Conservation (phyloP, 441 rosid species). For the Erodium trifolium region DNA sequence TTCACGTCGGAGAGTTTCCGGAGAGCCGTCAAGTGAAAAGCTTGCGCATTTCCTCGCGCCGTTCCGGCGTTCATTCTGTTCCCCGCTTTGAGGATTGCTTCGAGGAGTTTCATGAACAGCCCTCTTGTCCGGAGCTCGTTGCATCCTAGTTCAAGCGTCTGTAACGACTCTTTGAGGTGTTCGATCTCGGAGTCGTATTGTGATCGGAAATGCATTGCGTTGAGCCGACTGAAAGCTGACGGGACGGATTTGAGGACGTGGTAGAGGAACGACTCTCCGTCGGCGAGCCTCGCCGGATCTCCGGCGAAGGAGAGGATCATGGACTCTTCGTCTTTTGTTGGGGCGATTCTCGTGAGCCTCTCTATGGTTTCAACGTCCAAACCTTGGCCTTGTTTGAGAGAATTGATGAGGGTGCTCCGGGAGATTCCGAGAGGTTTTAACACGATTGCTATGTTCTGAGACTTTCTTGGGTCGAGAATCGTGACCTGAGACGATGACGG, state of each 20-base stretch:
- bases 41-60: constrained; percentile 85
- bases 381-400: constrained; percentile 53
- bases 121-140: constrained; percentile 66
- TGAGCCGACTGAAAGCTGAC: constrained; percentile 52
- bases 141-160: constrained; percentile 55
- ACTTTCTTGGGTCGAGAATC: constrained; percentile 66
- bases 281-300: constrained; percentile 41
- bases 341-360: constrained; percentile 64
- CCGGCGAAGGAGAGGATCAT: constrained; percentile 50
- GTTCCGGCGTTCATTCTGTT: constrained; percentile 95
- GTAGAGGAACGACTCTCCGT: constrained; percentile 67
- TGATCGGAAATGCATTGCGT: constrained; percentile 58
- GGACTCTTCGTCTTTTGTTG: constrained; percentile 56
- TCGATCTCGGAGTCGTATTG: constrained; percentile 55
- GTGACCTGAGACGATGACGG: constrained; percentile 34
- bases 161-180: constrained; percentile 40
- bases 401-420: constrained; percentile 43
- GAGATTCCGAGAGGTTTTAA: constrained; percentile 58
- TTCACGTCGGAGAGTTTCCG: constrained; percentile 79
- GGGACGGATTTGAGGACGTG: constrained; percentile 70
- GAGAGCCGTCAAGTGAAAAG: constrained; percentile 63
- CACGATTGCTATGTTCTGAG: constrained; percentile 71
- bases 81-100: constrained; percentile 89
- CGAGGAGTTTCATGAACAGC: constrained; percentile 75
- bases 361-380: constrained; percentile 59